Evolutionary conservation across 1,139 yeast genomes (phyloP), one percentile per base, ranked within the genome.

Genomic region (Casaregolazyma suthepensis): DNA sequence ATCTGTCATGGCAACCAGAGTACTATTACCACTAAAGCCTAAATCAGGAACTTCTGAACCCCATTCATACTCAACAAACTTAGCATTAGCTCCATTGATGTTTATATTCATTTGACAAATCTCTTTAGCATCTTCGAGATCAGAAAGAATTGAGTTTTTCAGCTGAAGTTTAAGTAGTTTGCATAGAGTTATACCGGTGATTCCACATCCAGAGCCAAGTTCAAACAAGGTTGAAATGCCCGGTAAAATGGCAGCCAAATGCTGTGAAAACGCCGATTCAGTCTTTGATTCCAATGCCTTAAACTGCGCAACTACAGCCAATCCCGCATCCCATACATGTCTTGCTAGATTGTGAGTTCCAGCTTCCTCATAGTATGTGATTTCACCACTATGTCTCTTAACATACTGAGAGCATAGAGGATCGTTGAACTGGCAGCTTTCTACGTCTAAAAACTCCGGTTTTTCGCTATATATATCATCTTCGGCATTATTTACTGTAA

Each of bases 1-100:
- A 52, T 66, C 70, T 0, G 69, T 63, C 9, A 65, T 63, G 10
- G 66, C 54, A 2, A 66, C 60, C 20, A 66, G 50, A 52, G 65
- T 68, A 57, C 58, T 54, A 13, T 53, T 54, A 18, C 43, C 48
- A 1, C n/a, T n/a, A n/a, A n/a, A 48, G 22, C n/a, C 5, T 9
- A n/a, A 31, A n/a, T n/a, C 12, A 6, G 51, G 18, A 20, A 40
- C 15, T 13, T 29, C 35, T 7, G 42, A 49, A 9, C 55, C 58
- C 61, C 61, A 58, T 47, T 56, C 55, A 45, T 54, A 54, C n/a
- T 45, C 50, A 13, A 23, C 38, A 45, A 57, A 58, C 13, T 31
- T n/a, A 5, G 52, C 54, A 19, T 23, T 35, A 31, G 43, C 37
- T n/a, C 19, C 20, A 17, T 50, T 45, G 15, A 26, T 20, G 10